These are phyloP conservation scores for Colletotrichum ledebouriae DNA, from an alignment of 2,329 filamentous ascomycete species.

Conservation along the genomic window DNA sequence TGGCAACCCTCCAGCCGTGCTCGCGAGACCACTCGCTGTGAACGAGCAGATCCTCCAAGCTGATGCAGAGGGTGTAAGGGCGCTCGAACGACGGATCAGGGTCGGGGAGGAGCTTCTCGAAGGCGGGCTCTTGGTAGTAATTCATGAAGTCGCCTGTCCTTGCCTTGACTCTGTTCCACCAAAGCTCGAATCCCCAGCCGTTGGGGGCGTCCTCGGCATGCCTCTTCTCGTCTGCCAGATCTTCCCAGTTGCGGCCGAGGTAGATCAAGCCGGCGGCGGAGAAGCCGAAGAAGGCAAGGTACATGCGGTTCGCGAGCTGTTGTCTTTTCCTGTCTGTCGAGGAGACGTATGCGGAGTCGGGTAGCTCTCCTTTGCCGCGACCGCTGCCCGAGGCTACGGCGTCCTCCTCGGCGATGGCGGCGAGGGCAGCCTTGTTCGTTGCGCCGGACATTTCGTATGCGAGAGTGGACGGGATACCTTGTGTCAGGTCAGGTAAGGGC, in stretches of 20 bases:
- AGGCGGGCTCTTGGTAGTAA: constrained; percentile 97
- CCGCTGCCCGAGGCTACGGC: constrained; percentile 62
- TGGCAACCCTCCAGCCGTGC: constrained; percentile 94
- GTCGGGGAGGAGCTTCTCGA: constrained; percentile 91
- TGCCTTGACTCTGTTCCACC: constrained; percentile 85
- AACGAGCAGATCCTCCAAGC: constrained; percentile 92
- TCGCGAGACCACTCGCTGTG: constrained; percentile 96
- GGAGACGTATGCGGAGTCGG: constrained; percentile 87
- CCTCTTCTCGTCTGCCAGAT: constrained; percentile 77
- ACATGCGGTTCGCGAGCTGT: constrained; percentile 81
- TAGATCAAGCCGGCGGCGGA: constrained; percentile 75
- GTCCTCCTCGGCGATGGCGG: constrained; percentile 44
- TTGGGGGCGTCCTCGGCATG: constrained; percentile 78
- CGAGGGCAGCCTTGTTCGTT: constrained; percentile 46
- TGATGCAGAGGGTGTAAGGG: constrained; percentile 93
- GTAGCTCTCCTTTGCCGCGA: constrained; percentile 73
- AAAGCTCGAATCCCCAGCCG: constrained; percentile 80
- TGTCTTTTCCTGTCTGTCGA: constrained; percentile 88
- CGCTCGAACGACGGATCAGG: constrained; percentile 83
- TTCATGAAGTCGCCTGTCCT: constrained; percentile 81
- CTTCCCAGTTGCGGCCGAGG: constrained; percentile 90
- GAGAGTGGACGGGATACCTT: constrained; percentile 93
- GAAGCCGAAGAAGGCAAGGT: constrained; percentile 70
- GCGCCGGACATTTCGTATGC: constrained; percentile 75
- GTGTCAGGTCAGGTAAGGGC: constrained; percentile 90